Evolutionary conservation across 305 asterid genomes (phyloP).

Genomic region (Fraxinus sp.): DNA sequence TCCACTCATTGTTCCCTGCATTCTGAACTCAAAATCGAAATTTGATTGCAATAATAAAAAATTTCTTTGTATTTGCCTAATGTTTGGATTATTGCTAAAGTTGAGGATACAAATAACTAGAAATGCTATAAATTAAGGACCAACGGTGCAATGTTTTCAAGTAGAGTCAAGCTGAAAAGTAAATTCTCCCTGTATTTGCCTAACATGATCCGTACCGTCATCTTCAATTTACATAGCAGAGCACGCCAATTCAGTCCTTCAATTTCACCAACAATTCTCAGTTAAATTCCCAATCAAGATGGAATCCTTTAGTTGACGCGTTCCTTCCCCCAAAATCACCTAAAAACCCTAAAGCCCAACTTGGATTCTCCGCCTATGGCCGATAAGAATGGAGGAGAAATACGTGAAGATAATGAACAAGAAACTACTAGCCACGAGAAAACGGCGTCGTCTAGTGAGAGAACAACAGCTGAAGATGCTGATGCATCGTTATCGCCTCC

Average conservation of each 20-base stretch:
- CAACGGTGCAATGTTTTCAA: neutral
- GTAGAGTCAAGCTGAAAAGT: neutral
- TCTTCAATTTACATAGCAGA: neutral
- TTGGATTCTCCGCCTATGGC: constrained; percentile 11
- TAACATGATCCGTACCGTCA: neutral
- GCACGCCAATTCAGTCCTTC: constrained; percentile 4
- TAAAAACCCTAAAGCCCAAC: constrained; percentile 8
- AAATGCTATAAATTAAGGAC: neutral
- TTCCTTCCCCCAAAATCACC: constrained; percentile 6
- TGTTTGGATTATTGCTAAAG: neutral
- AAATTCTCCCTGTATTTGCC: neutral
- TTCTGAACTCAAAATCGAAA: neutral
- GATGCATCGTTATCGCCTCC: constrained; percentile 7
- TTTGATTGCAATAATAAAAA: neutral
- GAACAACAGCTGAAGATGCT: constrained; percentile 15
- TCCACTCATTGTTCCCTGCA: neutral
- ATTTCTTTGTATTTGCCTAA: neutral
- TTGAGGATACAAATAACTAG: neutral
- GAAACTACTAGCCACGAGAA: constrained; percentile 16
- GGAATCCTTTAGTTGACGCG: constrained; percentile 15
- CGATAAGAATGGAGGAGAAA: constrained; percentile 21
- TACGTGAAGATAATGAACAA: neutral
- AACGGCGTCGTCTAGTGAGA: constrained; percentile 20
- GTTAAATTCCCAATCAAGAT: constrained; percentile 7
- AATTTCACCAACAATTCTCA: neutral